Conservation (phyloP, 352 stramenopile species). For the Phytopythium kandeliae region DNA sequence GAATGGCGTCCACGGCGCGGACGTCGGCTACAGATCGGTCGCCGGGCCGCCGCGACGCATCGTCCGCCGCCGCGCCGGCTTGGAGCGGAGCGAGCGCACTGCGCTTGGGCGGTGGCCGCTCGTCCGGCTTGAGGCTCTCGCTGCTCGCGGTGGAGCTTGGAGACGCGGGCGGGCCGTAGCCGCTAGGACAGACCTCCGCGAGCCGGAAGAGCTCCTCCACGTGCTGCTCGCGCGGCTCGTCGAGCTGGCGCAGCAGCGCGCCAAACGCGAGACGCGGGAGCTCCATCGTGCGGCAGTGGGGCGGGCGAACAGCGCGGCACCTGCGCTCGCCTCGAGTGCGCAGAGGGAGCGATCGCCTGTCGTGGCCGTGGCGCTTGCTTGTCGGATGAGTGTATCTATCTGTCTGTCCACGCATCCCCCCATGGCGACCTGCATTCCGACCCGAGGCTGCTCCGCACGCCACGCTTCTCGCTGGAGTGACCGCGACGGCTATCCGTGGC, state of each 20-base stretch:
- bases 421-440: no score
- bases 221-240: slow-evolving; percentile 34
- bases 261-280: slow-evolving; percentile 38
- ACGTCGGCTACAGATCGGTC: slow-evolving; percentile 2
- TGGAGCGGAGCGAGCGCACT: slow-evolving; percentile 1
- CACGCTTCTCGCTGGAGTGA: no score
- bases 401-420: no score
- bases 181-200: slow-evolving; percentile 1
- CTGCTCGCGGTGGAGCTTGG: slow-evolving; percentile 2
- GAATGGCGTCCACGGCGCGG: slow-evolving; percentile 22
- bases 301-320: no score
- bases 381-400: no score
- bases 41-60: not conserved
- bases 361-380: no score
- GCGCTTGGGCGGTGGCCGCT: slow-evolving; percentile 16
- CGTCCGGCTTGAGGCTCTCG: slow-evolving; percentile 1
- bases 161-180: not conserved
- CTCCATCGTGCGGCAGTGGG: no score
- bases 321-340: no score
- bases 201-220: slow-evolving; percentile 14
- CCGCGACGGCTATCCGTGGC: no score
- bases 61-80: not conserved
- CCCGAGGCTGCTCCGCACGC: no score
- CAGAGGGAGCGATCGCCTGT: no score
- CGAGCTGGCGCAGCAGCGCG: slow-evolving; percentile 40